phyloP scores from a whole-genome alignment of 345 rosid genomes.

The Citropsis articulata region DNA sequence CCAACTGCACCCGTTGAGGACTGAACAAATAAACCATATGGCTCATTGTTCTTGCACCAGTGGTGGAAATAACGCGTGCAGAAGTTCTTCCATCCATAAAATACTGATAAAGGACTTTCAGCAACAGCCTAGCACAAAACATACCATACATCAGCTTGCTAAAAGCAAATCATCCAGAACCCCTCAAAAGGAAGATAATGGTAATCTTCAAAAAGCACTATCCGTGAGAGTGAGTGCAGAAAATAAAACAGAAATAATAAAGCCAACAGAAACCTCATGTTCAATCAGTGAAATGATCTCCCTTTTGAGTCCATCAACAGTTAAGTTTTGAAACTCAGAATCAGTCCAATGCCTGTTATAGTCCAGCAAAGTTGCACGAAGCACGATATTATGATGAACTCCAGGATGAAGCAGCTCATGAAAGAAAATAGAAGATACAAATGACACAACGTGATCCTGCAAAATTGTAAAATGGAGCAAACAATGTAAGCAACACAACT shows the following conservation, averaged over 20 bases:
- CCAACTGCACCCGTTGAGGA: conserved; percentile 62
- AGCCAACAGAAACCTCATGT: conserved; percentile 58
- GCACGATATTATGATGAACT: conserved; percentile 48
- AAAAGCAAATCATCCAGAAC: conserved; percentile 13
- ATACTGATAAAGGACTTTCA: conserved; percentile 48
- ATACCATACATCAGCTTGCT: conserved; percentile 22
- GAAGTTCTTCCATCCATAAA: conserved; percentile 74
- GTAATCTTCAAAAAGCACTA: background rate
- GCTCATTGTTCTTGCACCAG: conserved; percentile 84
- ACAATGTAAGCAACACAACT: conserved; percentile 5
- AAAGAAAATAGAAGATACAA: conserved; percentile 77
- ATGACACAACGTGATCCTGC: conserved; percentile 75
- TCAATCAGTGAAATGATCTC: conserved; percentile 77
- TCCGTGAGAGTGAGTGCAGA: background rate
- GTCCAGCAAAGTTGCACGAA: conserved; percentile 70
- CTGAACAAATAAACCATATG: conserved; percentile 62
- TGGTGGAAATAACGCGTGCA: conserved; percentile 63
- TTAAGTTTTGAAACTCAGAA: conserved; percentile 75
- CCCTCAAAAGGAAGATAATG: background rate
- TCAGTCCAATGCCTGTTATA: conserved; percentile 76
- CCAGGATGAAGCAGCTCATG: conserved; percentile 88
- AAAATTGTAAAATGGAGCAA: conserved; percentile 15
- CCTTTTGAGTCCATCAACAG: conserved; percentile 73
- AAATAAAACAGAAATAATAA: conserved; percentile 12
- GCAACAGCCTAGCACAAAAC: conserved; percentile 50